phyloP scores from a whole-genome alignment of 331 rosid species.

The Saraca asoca region DNA sequence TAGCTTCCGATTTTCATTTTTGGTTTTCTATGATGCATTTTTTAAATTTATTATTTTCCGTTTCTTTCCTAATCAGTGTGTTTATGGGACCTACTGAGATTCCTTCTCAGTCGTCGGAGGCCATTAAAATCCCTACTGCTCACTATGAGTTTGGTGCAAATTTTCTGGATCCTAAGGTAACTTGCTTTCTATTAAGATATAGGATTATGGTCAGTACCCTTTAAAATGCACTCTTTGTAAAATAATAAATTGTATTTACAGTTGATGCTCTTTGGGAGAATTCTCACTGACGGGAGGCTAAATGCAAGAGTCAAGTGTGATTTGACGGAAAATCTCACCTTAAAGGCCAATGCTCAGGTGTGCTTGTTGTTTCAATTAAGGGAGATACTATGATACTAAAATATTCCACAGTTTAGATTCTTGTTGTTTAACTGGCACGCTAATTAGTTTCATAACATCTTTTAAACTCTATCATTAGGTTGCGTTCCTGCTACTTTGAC shows the following conservation, averaged over 20 bases:
- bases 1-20: constrained; percentile 24
- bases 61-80: constrained; percentile 49
- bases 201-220: neutral
- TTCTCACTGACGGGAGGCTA: constrained; percentile 85
- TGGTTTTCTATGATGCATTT: too few species aligned
- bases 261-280: constrained; percentile 93
- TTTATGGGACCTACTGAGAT: constrained; percentile 87
- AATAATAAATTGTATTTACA: constrained; percentile 29
- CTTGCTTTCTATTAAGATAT: neutral
- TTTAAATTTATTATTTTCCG: too few species aligned
- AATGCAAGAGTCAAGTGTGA: constrained; percentile 86
- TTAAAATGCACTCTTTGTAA: neutral
- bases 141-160: constrained; percentile 95
- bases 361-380: neutral
- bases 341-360: constrained; percentile 97
- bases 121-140: constrained; percentile 82
- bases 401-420: neutral
- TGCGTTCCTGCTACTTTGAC: neutral
- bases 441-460: constrained; percentile 3
- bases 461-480: constrained; percentile 15
- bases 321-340: constrained; percentile 67
- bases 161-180: constrained; percentile 87
- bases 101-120: constrained; percentile 90
- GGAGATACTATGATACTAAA: neutral
- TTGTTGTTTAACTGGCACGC: neutral